Evolutionary conservation across 371 early-diverging fungal species (phyloP), one percentile per base, ranked within the genome.

Genomic region (Circinella minor): DNA sequence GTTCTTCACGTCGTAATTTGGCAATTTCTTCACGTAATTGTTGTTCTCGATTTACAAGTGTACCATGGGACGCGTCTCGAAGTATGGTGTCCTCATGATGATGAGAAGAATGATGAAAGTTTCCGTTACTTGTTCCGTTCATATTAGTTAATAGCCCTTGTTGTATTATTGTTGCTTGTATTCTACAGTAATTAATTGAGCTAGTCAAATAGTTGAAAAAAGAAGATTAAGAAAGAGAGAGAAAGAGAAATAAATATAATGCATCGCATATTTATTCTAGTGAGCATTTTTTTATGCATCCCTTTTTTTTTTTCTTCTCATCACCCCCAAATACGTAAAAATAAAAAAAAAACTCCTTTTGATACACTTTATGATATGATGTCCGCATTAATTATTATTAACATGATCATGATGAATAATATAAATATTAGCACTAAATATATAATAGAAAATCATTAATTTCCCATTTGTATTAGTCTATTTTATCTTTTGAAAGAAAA

Each of bases 11-110:
- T 71, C 76, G 67, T 15, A 85, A 68, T 65, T 74, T 72, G 46
- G 79, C 85, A 61, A 85, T 85, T 61, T 85, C 85, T 60, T 82
- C 81, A 27, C 71, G 71, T 34, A 85, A 71, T 61, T 78, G 79
- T 37, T 85, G 78, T 46, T 82, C 82, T 39, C 75, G 72, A 36
- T 61, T 67, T 39, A 66, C 20, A 4, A 71, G 57, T 14, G 67
- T 66, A 4, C 20, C 54, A 20, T 38, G 62, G 4, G 69, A 63
- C 36, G 55, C 55, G 46, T 69, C 63, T n/a, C 69, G 63, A 17
- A 36, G 43, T 8, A 55, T 37, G 3, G 34, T 39, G 4, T 55
- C 66, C 13, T 55, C 49, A 49, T 38, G 20, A 20, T 20, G 36
- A 34, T 15, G 36, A 64, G 47, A 8, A 36, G 20, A 18, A 49